Conservation (phyloP, 768 basidiomycete species). For the Suillus subaureus region DNA sequence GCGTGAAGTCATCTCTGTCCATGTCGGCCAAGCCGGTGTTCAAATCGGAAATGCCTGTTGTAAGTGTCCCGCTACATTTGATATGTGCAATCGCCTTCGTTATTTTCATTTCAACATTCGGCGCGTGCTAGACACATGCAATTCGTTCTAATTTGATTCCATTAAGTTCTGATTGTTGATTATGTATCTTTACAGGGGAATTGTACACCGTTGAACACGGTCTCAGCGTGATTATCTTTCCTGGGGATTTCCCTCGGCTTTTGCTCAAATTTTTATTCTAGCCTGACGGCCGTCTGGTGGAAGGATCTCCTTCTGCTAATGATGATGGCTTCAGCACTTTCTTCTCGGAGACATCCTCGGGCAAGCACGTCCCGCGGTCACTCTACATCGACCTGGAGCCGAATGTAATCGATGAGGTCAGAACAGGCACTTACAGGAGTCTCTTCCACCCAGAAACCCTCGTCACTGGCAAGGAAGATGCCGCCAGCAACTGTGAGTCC, state of each 20-base stretch:
- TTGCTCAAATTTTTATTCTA: constrained; percentile 34
- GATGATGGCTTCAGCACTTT: constrained; percentile 98
- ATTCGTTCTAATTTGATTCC: constrained; percentile 7
- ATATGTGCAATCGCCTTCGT: constrained; percentile 5
- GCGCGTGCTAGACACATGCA: constrained; percentile 18
- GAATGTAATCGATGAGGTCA: constrained; percentile 97
- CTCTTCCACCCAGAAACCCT: constrained; percentile 99
- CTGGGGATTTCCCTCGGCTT: constrained; percentile 20
- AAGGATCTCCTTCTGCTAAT: constrained; percentile 70
- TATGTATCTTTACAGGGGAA: constrained; percentile 67
- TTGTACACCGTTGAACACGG: constrained; percentile 99
- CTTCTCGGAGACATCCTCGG: constrained; percentile 96
- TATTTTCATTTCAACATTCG: not conserved
- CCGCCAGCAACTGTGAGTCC: constrained; percentile 93
- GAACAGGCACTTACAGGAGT: constrained; percentile 91
- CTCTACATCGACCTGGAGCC: constrained; percentile 98
- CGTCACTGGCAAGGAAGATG: constrained; percentile 98
- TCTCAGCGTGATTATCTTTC: constrained; percentile 66
- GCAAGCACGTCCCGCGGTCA: constrained; percentile 96
- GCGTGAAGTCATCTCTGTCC: constrained; percentile 98
- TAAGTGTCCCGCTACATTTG: constrained; percentile 47
- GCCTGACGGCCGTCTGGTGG: constrained; percentile 93
- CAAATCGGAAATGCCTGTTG: constrained; percentile 99
- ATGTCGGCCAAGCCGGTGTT: constrained; percentile 98
- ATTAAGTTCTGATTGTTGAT: constrained; percentile 19